A percentile compares a stretch with the other conserved stretches of the same genome.
phyloP scores from a whole-genome alignment of 768 basidiomycete genomes.

The Trametes coccinea region DNA sequence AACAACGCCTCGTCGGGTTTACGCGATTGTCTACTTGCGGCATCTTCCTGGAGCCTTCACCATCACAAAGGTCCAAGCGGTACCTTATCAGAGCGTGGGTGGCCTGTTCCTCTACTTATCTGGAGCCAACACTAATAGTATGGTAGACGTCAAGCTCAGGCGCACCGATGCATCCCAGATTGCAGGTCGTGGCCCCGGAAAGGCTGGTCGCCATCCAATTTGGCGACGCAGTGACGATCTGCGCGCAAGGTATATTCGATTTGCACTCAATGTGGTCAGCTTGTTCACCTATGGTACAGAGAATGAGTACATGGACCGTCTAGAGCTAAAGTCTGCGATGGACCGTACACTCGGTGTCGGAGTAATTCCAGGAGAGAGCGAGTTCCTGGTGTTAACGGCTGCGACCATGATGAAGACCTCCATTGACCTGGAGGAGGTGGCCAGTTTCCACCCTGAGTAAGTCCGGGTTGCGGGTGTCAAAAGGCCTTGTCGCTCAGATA shows the following conservation, averaged over 20 bases:
- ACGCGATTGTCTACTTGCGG: slow-evolving; percentile 59
- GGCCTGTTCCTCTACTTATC: not conserved
- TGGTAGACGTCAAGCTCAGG: slow-evolving; percentile 62
- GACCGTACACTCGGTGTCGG: slow-evolving; percentile 75
- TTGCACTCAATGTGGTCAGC: not conserved
- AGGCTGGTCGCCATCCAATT: slow-evolving; percentile 64
- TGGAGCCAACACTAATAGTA: not conserved
- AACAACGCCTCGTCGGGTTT: slow-evolving; percentile 56
- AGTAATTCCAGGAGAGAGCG: slow-evolving; percentile 49
- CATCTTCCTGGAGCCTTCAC: slow-evolving; percentile 42
- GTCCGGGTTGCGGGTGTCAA: slow-evolving; percentile 23
- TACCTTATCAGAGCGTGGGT: slow-evolving; percentile 79
- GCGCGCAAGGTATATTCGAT: slow-evolving; percentile 53
- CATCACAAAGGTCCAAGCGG: slow-evolving; percentile 51
- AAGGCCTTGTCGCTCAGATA: not conserved
- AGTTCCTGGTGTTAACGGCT: slow-evolving; percentile 63
- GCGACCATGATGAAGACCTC: slow-evolving; percentile 67
- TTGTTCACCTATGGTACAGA: slow-evolving; percentile 40
- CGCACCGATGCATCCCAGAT: slow-evolving; percentile 70
- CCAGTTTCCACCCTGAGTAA: slow-evolving; percentile 63
- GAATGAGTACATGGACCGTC: slow-evolving; percentile 68
- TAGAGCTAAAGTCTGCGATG: slow-evolving; percentile 65
- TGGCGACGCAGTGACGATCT: slow-evolving; percentile 74
- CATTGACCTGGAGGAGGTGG: slow-evolving; percentile 62
- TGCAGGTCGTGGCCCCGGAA: slow-evolving; percentile 62